A percentile compares a stretch with the other conserved stretches of the same genome.
These are phyloP conservation scores for Teratosphaeria nubilosa DNA, from an alignment of 2,329 filamentous ascomycete genomes.

Conservation along the genomic window DNA sequence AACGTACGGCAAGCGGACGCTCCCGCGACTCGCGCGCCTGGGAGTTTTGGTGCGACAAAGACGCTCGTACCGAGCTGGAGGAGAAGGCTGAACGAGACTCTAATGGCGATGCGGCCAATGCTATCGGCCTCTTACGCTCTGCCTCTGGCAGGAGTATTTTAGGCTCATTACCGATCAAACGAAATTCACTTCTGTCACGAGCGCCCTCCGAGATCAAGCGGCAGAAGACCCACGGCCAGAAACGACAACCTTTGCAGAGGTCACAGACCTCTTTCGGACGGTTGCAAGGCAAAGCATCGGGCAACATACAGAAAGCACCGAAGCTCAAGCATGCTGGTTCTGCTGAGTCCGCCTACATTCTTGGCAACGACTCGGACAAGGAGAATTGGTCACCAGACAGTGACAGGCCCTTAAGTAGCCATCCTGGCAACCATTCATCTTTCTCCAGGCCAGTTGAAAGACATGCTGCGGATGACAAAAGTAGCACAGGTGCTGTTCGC, in stretches of 20 bases:
- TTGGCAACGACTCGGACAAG: constrained; percentile 75
- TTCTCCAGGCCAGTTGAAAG: constrained; percentile 1
- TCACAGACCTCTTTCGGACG: constrained; percentile 23
- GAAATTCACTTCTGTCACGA: constrained; percentile 41
- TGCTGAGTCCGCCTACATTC: constrained; percentile 33
- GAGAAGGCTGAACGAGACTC: constrained; percentile 72
- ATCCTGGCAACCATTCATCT: neutral
- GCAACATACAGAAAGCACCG: constrained; percentile 2
- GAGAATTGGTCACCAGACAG: constrained; percentile 71
- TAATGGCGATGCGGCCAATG: constrained; percentile 68
- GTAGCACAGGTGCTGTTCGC: neutral
- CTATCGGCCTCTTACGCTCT: constrained; percentile 70
- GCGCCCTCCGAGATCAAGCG: constrained; percentile 19
- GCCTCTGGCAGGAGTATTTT: constrained; percentile 48
- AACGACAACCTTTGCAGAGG: constrained; percentile 16
- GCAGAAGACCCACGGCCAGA: constrained; percentile 36
- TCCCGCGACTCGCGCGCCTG: constrained; percentile 82
- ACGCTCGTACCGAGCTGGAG: constrained; percentile 66
- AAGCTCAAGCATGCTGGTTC: constrained; percentile 23
- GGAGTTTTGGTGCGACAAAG: constrained; percentile 82
- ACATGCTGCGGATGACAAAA: neutral
- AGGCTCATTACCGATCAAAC: constrained; percentile 50
- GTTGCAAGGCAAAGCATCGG: constrained; percentile 14
- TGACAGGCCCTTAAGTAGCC: neutral
- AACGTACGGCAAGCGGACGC: constrained; percentile 51